Conservation (phyloP, 345 rosid species). For the Acer campestre region DNA sequence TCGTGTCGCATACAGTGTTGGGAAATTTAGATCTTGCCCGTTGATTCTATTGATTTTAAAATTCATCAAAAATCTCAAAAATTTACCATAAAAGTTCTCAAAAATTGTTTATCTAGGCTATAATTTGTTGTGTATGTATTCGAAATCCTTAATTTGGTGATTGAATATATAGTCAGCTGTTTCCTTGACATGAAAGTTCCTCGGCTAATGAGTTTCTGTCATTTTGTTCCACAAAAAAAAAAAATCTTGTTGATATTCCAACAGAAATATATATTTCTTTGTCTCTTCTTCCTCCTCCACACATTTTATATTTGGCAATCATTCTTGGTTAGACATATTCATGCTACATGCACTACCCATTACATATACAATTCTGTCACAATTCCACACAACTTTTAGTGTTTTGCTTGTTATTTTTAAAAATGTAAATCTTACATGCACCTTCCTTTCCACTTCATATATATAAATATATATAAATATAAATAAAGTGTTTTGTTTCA, state of each 20-base stretch:
- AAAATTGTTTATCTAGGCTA: too few relatives aligned
- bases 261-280: constrained; percentile 18
- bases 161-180: constrained; percentile 3
- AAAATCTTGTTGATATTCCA: constrained; percentile 23
- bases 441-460: too few relatives aligned
- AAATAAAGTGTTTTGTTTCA: too few relatives aligned
- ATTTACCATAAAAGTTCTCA: too few relatives aligned
- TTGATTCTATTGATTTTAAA: not conserved
- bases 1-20: not conserved
- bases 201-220: constrained; percentile 13
- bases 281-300: constrained; percentile 1
- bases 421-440: too few relatives aligned
- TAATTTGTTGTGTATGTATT: not conserved
- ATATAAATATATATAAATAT: too few relatives aligned
- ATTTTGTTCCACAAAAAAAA: constrained; percentile 17
- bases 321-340: constrained; percentile 12
- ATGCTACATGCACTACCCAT: constrained; percentile 6
- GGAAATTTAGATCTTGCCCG: not conserved
- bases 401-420: too few relatives aligned
- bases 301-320: constrained; percentile 14
- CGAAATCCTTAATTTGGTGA: not conserved
- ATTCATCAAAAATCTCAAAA: too few relatives aligned
- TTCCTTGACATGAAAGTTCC: constrained; percentile 15
- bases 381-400: not conserved
- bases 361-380: constrained; percentile 5